phyloP scores from a whole-genome alignment of 805 yeast species.

The Kodamaea kakaduensis region DNA sequence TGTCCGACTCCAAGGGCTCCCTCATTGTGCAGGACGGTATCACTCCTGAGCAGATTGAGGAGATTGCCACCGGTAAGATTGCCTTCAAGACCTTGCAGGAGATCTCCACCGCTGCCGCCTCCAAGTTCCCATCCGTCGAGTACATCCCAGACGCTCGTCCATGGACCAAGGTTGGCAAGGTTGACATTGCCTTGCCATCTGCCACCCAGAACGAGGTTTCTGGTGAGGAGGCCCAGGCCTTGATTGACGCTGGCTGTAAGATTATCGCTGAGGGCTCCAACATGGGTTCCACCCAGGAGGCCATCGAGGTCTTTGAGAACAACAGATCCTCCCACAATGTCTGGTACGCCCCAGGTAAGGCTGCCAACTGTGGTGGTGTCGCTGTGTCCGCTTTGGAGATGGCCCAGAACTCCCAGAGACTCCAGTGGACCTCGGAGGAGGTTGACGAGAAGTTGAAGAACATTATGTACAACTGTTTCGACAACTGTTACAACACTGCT shows the following conservation, averaged over 20 bases:
- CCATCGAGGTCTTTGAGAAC: constrained; percentile 90
- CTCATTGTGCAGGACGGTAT: constrained; percentile 78
- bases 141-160: constrained; percentile 95
- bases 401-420: constrained; percentile 98
- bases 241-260: constrained; percentile 87
- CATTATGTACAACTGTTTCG: constrained; percentile 91
- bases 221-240: constrained; percentile 94
- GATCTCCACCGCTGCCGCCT: constrained; percentile 50
- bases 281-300: constrained; percentile 99
- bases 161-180: constrained; percentile 87
- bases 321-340: constrained; percentile 56
- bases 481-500: constrained; percentile 89
- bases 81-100: constrained; percentile 72
- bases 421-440: constrained; percentile 85
- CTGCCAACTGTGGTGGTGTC: constrained; percentile 99
- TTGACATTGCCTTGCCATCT: constrained; percentile 94
- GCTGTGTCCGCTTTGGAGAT: constrained; percentile 97
- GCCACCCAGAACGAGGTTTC: constrained; percentile 98
- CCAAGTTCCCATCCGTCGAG: constrained; percentile 61
- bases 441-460: constrained; percentile 87
- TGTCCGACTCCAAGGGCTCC: constrained; percentile 93
- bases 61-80: constrained; percentile 73
- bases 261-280: constrained; percentile 98
- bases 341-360: constrained; percentile 99
- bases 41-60: constrained; percentile 73